phyloP scores from a whole-genome alignment of 257 asterid species.

The Rhazya stricta region DNA sequence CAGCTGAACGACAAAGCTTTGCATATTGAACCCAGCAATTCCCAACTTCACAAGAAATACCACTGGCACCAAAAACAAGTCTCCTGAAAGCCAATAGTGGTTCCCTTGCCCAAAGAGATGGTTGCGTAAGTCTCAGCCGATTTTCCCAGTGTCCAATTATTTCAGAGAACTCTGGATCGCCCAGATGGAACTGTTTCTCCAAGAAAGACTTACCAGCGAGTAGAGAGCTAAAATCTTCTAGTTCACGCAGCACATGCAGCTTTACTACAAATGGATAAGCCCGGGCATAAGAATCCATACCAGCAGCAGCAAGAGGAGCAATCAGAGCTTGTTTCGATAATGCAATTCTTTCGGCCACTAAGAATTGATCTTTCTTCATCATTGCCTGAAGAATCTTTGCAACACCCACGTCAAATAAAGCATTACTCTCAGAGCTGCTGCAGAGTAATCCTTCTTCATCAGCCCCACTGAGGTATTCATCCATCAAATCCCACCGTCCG shows the following conservation, averaged over 20 bases:
- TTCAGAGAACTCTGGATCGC: constrained; percentile 62
- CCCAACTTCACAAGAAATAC: constrained; percentile 70
- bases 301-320: constrained; percentile 99
- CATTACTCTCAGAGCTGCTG: constrained; percentile 96
- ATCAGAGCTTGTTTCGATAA: constrained; percentile 85
- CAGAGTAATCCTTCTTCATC: constrained; percentile 76
- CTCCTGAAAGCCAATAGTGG: constrained; percentile 92
- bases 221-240: constrained; percentile 79
- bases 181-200: constrained; percentile 44
- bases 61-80: constrained; percentile 83
- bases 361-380: constrained; percentile 74
- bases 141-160: constrained; percentile 79
- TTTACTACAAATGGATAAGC: constrained; percentile 93
- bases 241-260: constrained; percentile 94
- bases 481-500: constrained; percentile 98
- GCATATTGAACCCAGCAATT: constrained; percentile 95
- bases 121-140: constrained; percentile 85
- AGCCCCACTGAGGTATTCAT: constrained; percentile 78
- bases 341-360: constrained; percentile 71
- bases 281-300: constrained; percentile 97
- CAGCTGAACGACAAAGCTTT: constrained; percentile 94
- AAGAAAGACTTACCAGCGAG: constrained; percentile 82
- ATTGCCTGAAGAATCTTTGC: constrained; percentile 92
- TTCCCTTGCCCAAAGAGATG: constrained; percentile 98
- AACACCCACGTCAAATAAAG: constrained; percentile 87